phyloP scores from a whole-genome alignment of 495 filamentous ascomycete genomes.

The Aspergillus cavernicola region DNA sequence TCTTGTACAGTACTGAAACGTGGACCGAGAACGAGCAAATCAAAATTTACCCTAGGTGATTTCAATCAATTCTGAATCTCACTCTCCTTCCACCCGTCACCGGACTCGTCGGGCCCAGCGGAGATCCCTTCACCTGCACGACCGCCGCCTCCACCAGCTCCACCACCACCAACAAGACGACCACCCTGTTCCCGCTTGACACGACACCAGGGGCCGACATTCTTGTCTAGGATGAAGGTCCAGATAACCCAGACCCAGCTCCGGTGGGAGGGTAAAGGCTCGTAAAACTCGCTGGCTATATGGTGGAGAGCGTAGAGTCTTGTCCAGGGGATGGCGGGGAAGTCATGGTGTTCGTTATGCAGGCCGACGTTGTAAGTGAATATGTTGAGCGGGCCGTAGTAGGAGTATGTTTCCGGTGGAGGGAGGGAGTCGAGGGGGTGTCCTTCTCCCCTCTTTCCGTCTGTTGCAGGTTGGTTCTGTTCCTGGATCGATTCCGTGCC shows the following conservation, averaged over 20 bases:
- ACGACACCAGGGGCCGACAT: conserved; percentile 83
- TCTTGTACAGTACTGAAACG: too few relatives aligned
- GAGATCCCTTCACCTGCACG: conserved; percentile 43
- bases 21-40: neutral
- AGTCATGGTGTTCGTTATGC: conserved; percentile 99
- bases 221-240: conserved; percentile 87
- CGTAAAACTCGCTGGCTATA: conserved; percentile 92
- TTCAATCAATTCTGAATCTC: conserved; percentile 44
- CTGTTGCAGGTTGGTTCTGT: conserved; percentile 25
- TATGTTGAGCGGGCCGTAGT: conserved; percentile 90
- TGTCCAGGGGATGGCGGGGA: conserved; percentile 96
- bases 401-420: conserved; percentile 93
- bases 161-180: conserved; percentile 56
- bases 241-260: conserved; percentile 93
- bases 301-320: conserved; percentile 66
- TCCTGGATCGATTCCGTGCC: conserved; percentile 54
- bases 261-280: conserved; percentile 75
- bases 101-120: conserved; percentile 36
- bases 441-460: conserved; percentile 2
- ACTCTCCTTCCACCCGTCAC: conserved; percentile 49
- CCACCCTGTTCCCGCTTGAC: conserved; percentile 87
- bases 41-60: neutral
- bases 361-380: conserved; percentile 95
- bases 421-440: conserved; percentile 48
- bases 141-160: conserved; percentile 34